Percentiles rank a stretch among this genome's conserved stretches.
Conservation (phyloP, 2,329 filamentous ascomycete species). For the Pleoardoris graminearum region DNA sequence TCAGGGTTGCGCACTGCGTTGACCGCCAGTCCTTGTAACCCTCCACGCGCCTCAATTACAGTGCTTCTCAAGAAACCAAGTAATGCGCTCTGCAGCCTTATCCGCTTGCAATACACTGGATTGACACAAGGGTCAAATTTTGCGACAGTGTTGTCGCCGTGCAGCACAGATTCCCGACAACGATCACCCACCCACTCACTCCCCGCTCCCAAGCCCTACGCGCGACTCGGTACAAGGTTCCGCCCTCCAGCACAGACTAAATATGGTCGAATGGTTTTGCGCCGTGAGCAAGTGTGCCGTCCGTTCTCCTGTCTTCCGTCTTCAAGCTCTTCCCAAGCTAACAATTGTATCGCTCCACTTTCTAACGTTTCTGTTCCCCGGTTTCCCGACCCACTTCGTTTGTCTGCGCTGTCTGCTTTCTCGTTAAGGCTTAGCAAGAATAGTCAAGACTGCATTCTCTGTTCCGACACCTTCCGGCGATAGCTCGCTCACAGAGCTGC, state of each 20-base stretch:
- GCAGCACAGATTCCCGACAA: not conserved
- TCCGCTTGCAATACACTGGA: not conserved
- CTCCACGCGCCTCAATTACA: not conserved
- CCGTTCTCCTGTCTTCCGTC: not conserved
- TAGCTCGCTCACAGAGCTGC: not conserved
- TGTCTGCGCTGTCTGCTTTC: not conserved
- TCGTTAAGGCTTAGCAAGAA: not conserved
- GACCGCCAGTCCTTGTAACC: not conserved
- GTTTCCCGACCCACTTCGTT: not conserved
- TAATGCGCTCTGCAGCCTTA: not conserved
- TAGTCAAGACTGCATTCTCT: not conserved
- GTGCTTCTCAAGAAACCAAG: not conserved
- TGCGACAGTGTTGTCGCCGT: not conserved
- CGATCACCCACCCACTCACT: too few relatives aligned
- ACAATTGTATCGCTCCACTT: not conserved
- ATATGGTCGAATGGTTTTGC: too few relatives aligned
- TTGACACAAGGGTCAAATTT: not conserved
- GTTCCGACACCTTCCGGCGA: not conserved
- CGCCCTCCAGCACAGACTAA: too few relatives aligned
- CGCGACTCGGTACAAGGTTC: too few relatives aligned
- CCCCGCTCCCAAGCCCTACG: too few relatives aligned
- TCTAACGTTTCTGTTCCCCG: not conserved
- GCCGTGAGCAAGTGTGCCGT: too few relatives aligned
- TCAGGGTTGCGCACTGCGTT: not conserved
- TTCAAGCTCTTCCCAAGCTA: not conserved